Percentiles rank a stretch among this genome's conserved stretches.
These are phyloP conservation scores for Cyberlindnera amylophila DNA, from an alignment of 805 yeast species.

Conservation along the genomic window DNA sequence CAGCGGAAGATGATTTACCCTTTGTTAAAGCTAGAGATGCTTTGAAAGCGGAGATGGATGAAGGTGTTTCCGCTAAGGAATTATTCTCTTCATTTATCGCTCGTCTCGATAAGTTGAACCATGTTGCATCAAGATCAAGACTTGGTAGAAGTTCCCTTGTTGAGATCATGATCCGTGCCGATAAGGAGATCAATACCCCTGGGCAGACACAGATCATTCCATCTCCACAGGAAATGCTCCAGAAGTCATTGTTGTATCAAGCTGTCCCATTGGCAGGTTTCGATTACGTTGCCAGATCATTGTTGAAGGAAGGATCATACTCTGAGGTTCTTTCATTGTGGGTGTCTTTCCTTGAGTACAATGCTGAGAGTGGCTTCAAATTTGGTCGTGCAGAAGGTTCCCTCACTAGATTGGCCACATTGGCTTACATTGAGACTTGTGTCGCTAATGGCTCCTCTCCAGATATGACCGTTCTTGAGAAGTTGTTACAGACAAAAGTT, in stretches of 20 bases:
- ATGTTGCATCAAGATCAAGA: neutral
- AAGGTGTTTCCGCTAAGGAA: conserved; percentile 7
- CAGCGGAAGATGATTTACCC: neutral
- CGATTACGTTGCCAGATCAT: conserved; percentile 11
- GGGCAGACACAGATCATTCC: conserved; percentile 14
- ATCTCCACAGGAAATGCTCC: conserved; percentile 22
- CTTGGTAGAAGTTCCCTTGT: conserved; percentile 1
- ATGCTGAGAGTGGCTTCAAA: conserved; percentile 4
- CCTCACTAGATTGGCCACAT: conserved; percentile 4
- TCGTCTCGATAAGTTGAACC: conserved; percentile 4
- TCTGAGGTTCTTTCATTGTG: conserved; percentile 20
- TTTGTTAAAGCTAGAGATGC: conserved; percentile 1
- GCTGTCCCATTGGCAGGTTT: conserved; percentile 17
- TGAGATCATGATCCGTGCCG: conserved; percentile 14
- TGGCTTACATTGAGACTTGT: conserved; percentile 21
- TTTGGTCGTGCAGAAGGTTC: conserved; percentile 4
- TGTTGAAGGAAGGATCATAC: conserved; percentile 14
- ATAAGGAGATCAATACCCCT: conserved; percentile 16
- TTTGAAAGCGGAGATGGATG: conserved; percentile 1
- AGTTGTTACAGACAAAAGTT: conserved; percentile 15
- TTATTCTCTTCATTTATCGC: conserved; percentile 3
- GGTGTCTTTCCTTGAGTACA: conserved; percentile 24
- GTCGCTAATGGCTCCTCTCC: conserved; percentile 4
- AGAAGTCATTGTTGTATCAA: conserved; percentile 14
- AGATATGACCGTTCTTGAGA: conserved; percentile 10